Conservation (phyloP, 2,329 filamentous ascomycete genomes). For the Tolypocladium album region DNA sequence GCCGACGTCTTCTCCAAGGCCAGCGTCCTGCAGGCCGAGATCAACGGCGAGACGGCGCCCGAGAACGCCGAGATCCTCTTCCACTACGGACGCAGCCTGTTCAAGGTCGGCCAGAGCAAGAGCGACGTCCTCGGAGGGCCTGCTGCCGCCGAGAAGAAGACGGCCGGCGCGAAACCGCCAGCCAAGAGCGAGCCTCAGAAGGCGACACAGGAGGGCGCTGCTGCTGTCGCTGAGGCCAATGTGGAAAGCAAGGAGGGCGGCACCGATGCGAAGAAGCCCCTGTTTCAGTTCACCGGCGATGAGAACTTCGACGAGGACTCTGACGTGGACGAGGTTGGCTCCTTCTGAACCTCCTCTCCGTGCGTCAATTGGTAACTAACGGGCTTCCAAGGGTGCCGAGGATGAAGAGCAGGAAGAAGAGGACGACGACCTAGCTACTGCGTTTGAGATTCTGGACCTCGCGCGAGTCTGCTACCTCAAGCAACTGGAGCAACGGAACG, state of each 20-base stretch:
- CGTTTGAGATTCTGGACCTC: slow-evolving; percentile 78
- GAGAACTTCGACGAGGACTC: slow-evolving; percentile 86
- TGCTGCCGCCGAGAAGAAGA: slow-evolving; percentile 47
- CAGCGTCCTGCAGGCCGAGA: slow-evolving; percentile 76
- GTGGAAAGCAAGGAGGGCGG: slow-evolving; percentile 25
- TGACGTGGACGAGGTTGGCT: slow-evolving; percentile 41
- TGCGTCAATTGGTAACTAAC: background rate
- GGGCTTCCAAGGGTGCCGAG: slow-evolving; percentile 15
- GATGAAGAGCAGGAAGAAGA: slow-evolving; percentile 43
- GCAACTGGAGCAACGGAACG: slow-evolving; percentile 30
- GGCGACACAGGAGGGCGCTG: slow-evolving; percentile 34
- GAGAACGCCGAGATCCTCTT: slow-evolving; percentile 92
- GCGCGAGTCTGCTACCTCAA: slow-evolving; percentile 56
- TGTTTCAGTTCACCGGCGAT: slow-evolving; percentile 89
- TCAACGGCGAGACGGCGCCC: slow-evolving; percentile 85
- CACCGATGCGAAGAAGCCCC: slow-evolving; percentile 50
- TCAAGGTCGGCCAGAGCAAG: slow-evolving; percentile 87
- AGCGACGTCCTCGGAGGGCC: slow-evolving; percentile 88
- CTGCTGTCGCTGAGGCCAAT: slow-evolving; percentile 27
- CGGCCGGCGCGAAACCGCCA: slow-evolving; percentile 29
- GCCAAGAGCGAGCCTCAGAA: slow-evolving; percentile 28
- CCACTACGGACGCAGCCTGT: slow-evolving; percentile 85
- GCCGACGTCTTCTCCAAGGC: slow-evolving; percentile 83
- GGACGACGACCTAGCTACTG: slow-evolving; percentile 64
- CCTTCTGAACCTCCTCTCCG: background rate